Evolutionary conservation across 2,329 filamentous ascomycete species (phyloP).

Genomic region (Shiraia sp.): DNA sequence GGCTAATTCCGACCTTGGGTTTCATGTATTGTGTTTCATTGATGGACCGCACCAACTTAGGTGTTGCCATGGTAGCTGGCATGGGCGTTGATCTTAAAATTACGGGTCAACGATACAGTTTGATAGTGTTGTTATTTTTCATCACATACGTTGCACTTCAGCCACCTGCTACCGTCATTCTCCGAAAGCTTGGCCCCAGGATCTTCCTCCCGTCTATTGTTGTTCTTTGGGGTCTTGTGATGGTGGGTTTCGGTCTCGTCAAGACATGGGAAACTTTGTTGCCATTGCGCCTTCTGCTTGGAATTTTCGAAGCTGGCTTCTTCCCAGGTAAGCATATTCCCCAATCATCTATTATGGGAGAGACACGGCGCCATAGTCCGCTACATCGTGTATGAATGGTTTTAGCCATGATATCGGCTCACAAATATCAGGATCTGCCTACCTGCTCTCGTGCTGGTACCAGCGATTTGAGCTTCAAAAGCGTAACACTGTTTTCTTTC

Average conservation of each 20-base stretch:
- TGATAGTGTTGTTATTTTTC: conserved; percentile 28
- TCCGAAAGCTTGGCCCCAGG: conserved; percentile 26
- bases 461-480: conserved; percentile 59
- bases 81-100: conserved; percentile 37
- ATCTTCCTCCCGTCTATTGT: conserved; percentile 25
- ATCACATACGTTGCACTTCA: conserved; percentile 30
- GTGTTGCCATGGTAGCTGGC: conserved; percentile 39
- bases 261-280: conserved; percentile 29
- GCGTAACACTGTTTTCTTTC: conserved; percentile 61
- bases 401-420: neutral
- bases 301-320: conserved; percentile 33
- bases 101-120: conserved; percentile 27
- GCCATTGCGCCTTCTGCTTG: conserved; percentile 24
- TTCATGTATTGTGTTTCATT: conserved; percentile 46
- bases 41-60: conserved; percentile 47
- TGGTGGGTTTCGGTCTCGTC: conserved; percentile 28
- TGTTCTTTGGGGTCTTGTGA: conserved; percentile 27
- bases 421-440: conserved; percentile 36
- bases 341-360: neutral
- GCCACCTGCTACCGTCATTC: conserved; percentile 26
- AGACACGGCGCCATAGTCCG: too few relatives aligned
- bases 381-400: too few relatives aligned
- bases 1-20: conserved; percentile 47
- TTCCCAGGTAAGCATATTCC: conserved; percentile 22
- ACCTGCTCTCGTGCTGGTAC: conserved; percentile 64